Conservation (phyloP, 1,284 basidiomycete species). For the Inonotus obliquus region DNA sequence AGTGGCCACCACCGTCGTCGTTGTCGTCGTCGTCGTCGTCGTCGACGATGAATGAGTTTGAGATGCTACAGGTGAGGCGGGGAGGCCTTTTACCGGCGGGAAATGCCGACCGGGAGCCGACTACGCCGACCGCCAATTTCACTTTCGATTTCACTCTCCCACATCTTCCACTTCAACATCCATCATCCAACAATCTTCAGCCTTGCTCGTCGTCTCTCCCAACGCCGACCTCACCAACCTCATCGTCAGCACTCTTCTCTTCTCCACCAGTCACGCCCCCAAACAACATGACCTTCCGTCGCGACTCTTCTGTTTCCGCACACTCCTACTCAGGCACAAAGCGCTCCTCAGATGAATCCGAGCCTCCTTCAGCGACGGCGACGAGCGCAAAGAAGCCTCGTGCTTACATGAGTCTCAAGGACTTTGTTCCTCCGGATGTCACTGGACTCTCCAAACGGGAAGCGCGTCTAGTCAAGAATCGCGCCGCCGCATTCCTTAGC, state of each 20-base stretch:
- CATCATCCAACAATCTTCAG: neutral
- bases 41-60: slow-evolving; percentile 11
- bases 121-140: slow-evolving; percentile 2
- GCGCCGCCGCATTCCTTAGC: slow-evolving; percentile 86
- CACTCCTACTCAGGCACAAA: neutral
- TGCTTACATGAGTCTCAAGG: slow-evolving; percentile 67
- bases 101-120: neutral
- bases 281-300: neutral
- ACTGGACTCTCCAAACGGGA: slow-evolving; percentile 85
- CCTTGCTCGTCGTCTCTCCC: neutral
- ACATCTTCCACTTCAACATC: neutral
- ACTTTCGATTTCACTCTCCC: slow-evolving; percentile 14
- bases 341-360: neutral
- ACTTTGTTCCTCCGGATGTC: slow-evolving; percentile 86
- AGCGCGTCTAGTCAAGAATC: slow-evolving; percentile 87
- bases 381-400: slow-evolving; percentile 42
- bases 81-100: slow-evolving; percentile 2
- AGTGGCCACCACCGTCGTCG: no score
- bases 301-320: neutral
- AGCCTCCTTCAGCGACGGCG: neutral
- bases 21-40: slow-evolving; percentile 9
- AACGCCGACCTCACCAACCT: neutral
- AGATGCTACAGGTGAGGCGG: slow-evolving; percentile 6
- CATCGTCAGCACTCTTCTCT: neutral
- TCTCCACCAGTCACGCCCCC: neutral